Percentiles rank a stretch among this genome's conserved stretches.
phyloP scores from a whole-genome alignment of 2,329 filamentous ascomycete species.

The Metarhizium humberi region DNA sequence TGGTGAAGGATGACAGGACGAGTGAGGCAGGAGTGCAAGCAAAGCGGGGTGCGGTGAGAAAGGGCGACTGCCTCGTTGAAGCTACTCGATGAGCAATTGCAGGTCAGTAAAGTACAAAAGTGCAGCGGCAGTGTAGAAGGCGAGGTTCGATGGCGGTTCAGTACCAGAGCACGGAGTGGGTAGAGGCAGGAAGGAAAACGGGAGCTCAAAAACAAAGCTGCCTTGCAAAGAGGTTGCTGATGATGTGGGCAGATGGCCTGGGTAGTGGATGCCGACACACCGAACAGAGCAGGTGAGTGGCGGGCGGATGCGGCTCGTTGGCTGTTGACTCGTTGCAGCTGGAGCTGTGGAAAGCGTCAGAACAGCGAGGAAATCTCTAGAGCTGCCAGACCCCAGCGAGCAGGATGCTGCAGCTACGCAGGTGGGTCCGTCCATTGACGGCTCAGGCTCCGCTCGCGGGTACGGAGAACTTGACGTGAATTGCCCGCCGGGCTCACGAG shows the following conservation, averaged over 20 bases:
- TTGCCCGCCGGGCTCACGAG: too few species aligned
- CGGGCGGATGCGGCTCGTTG: slow-evolving; percentile 1
- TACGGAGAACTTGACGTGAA: too few species aligned
- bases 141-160: neutral
- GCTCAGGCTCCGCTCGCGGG: too few species aligned
- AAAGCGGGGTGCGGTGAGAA: slow-evolving; percentile 2
- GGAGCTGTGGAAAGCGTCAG: slow-evolving; percentile 7
- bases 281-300: neutral
- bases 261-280: neutral
- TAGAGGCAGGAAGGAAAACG: neutral
- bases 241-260: neutral
- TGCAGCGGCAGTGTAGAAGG: neutral
- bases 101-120: neutral
- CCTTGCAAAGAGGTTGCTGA: neutral
- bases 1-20: slow-evolving; percentile 7
- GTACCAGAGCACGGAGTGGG: neutral
- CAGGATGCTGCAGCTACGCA: too few species aligned
- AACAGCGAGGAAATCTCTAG: slow-evolving; percentile 6
- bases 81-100: neutral
- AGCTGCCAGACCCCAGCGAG: too few species aligned
- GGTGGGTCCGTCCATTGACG: too few species aligned
- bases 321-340: neutral
- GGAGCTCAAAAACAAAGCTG: slow-evolving; percentile 5
- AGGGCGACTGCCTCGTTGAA: neutral
- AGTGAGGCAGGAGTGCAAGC: neutral